Conservation (phyloP, 129 eudicot species). For the Centaurea solstitialis region DNA sequence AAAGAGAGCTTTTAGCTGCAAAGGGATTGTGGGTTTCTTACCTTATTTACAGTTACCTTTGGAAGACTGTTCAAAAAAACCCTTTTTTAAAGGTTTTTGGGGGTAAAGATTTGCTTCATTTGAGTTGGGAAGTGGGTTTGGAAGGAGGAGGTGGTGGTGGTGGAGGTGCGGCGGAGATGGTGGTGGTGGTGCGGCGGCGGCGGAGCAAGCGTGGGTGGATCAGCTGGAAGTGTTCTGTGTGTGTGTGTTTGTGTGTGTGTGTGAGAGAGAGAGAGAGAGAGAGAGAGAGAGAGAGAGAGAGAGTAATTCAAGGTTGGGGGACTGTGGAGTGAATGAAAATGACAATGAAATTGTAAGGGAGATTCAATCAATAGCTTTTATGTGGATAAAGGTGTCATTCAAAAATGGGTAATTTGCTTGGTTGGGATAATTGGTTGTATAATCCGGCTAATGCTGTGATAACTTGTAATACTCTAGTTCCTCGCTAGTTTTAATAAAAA, state of each 20-base stretch:
- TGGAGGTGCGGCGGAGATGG: too few species aligned
- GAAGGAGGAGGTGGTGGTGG: slow-evolving; percentile 16
- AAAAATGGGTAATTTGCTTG: too few species aligned
- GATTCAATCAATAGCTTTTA: too few species aligned
- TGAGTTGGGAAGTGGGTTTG: slow-evolving; percentile 9
- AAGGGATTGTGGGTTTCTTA: slow-evolving; percentile 28
- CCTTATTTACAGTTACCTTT: slow-evolving; percentile 33
- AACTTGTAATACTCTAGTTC: too few species aligned
- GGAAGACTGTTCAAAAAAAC: slow-evolving; percentile 15
- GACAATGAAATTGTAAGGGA: too few species aligned
- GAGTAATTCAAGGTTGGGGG: slow-evolving; percentile 14
- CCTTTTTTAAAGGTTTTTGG: slow-evolving; percentile 3
- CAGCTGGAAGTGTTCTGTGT: neutral
- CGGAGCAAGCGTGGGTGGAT: slow-evolving; percentile 29
- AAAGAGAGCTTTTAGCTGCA: neutral
- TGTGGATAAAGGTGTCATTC: too few species aligned
- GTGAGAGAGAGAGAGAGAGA: too few species aligned
- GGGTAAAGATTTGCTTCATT: slow-evolving; percentile 29
- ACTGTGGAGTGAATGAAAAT: slow-evolving; percentile 15
- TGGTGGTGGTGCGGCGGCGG: slow-evolving; percentile 17
- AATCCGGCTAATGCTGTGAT: too few species aligned
- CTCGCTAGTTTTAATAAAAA: too few species aligned
- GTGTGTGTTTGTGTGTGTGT: slow-evolving; percentile 13
- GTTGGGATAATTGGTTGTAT: too few species aligned
- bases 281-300: too few species aligned